phyloP scores from a whole-genome alignment of 306 rosid genomes.

The Hylodesmum podocarpum region DNA sequence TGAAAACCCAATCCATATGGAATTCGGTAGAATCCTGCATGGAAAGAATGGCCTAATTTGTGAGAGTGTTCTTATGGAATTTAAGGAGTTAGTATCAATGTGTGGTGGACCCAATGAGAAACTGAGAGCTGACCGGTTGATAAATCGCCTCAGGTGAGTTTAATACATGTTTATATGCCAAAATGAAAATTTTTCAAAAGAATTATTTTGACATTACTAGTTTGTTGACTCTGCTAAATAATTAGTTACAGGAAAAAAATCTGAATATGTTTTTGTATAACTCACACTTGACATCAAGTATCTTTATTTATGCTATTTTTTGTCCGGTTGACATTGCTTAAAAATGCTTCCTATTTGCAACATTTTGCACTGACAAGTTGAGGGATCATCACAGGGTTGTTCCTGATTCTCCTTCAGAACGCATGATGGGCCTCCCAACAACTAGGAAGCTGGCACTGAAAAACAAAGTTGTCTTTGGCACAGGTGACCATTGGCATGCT shows the following conservation, averaged over 20 bases:
- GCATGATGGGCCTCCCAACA: slow-evolving; percentile 80
- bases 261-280: not conserved
- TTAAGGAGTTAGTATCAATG: slow-evolving; percentile 73
- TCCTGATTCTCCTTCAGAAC: slow-evolving; percentile 73
- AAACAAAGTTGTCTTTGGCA: slow-evolving; percentile 88
- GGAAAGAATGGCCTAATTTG: slow-evolving; percentile 81
- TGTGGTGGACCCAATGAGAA: slow-evolving; percentile 92
- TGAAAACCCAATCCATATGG: slow-evolving; percentile 66
- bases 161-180: slow-evolving; percentile 15
- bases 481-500: slow-evolving; percentile 84
- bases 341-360: slow-evolving; percentile 16
- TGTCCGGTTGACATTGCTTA: not conserved
- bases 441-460: slow-evolving; percentile 86
- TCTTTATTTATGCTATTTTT: not conserved
- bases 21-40: slow-evolving; percentile 47
- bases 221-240: not conserved
- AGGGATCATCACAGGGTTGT: slow-evolving; percentile 63
- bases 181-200: not conserved
- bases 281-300: slow-evolving; percentile 4
- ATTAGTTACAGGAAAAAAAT: slow-evolving; percentile 9
- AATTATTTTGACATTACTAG: not conserved
- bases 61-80: slow-evolving; percentile 69
- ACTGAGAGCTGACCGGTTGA: slow-evolving; percentile 65
- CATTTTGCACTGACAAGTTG: slow-evolving; percentile 29
- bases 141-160: slow-evolving; percentile 69